Conservation (phyloP, 495 filamentous ascomycete species). For the Neurospora cerealis region DNA sequence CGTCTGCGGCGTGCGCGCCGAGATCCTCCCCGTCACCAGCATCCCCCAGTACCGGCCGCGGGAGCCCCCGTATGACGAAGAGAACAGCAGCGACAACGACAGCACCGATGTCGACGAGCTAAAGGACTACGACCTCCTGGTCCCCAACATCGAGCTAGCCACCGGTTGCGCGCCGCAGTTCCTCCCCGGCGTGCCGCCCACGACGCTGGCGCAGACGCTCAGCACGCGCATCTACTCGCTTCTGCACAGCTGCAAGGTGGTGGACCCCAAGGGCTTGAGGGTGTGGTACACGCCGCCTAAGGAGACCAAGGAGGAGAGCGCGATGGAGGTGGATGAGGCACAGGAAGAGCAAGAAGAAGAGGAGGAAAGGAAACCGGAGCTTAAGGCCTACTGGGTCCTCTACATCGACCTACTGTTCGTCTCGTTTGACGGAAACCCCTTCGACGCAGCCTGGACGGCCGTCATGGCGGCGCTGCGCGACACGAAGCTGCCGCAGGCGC, state of each 20-base stretch:
- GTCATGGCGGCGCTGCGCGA: slow-evolving; percentile 73
- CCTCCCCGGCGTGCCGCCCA: slow-evolving; percentile 74
- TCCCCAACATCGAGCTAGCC: slow-evolving; percentile 83
- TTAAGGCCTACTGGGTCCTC: slow-evolving; percentile 85
- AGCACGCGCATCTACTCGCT: slow-evolving; percentile 66
- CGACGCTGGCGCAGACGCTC: slow-evolving; percentile 69
- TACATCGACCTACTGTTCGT: slow-evolving; percentile 90
- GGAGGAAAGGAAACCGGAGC: slow-evolving; percentile 34
- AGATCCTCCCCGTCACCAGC: slow-evolving; percentile 63
- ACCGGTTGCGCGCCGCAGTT: slow-evolving; percentile 83
- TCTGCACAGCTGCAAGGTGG: slow-evolving; percentile 54
- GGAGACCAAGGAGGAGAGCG: slow-evolving; percentile 20
- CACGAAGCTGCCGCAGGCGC: slow-evolving; percentile 67
- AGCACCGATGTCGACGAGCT: slow-evolving; percentile 25
- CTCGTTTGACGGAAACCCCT: slow-evolving; percentile 80
- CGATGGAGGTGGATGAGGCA: slow-evolving; percentile 35
- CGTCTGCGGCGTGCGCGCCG: slow-evolving; percentile 81
- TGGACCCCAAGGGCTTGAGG: slow-evolving; percentile 52
- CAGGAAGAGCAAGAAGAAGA: slow-evolving; percentile 25
- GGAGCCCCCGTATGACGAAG: slow-evolving; percentile 10
- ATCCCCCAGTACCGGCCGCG: slow-evolving; percentile 52
- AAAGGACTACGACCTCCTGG: slow-evolving; percentile 59
- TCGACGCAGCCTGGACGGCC: slow-evolving; percentile 82
- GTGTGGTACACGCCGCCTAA: slow-evolving; percentile 55
- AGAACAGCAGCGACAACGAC: slow-evolving; percentile 1